These are phyloP conservation scores for Naegleria lovaniensis DNA, from an alignment of 208 protist species.

Conservation along the genomic window DNA sequence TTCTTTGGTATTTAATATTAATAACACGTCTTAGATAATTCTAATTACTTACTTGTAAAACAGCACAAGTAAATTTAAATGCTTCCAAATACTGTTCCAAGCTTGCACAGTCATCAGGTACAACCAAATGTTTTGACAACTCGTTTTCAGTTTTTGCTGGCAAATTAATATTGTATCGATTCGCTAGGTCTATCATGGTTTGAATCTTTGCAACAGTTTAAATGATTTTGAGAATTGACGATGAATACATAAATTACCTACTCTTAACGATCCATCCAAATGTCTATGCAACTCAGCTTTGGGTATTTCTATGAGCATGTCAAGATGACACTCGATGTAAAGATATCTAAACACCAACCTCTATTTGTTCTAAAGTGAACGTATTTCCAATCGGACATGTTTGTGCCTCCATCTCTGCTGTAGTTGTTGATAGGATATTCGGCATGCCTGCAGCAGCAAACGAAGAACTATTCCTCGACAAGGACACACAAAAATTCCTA, in stretches of 20 bases:
- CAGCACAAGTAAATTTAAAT: not conserved
- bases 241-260: not conserved
- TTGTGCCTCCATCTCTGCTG: too few relatives aligned
- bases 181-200: not conserved
- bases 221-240: not conserved
- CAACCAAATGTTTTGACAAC: not conserved
- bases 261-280: conserved; percentile 50
- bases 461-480: too few relatives aligned
- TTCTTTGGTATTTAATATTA: not conserved
- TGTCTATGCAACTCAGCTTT: conserved; percentile 17
- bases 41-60: not conserved
- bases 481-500: too few relatives aligned
- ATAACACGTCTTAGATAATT: not conserved
- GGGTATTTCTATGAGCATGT: not conserved
- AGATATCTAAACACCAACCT: not conserved
- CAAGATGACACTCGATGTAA: too few relatives aligned
- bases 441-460: too few relatives aligned
- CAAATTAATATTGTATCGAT: not conserved
- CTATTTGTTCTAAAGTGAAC: not conserved
- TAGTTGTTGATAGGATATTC: too few relatives aligned
- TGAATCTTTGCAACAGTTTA: not conserved
- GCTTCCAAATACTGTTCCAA: conserved; percentile 13
- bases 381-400: too few relatives aligned
- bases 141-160: not conserved
- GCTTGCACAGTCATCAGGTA: not conserved